Conservation (phyloP, 2,329 filamentous ascomycete genomes). For the Aphanocladium album region DNA sequence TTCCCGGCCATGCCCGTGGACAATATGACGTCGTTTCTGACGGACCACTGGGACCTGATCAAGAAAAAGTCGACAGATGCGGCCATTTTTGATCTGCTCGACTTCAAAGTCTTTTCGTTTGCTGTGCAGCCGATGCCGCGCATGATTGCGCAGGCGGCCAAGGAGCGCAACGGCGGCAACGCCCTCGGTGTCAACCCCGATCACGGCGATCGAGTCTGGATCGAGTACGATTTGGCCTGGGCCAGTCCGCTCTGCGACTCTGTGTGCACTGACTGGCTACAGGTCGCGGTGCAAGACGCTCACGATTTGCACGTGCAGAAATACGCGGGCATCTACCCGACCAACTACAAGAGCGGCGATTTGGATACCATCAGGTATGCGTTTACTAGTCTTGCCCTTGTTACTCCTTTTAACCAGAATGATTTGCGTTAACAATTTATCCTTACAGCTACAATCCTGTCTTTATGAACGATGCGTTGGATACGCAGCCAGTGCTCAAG, state of each 20-base stretch:
- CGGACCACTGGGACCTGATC: conserved; percentile 14
- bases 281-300: conserved; percentile 7
- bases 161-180: conserved; percentile 17
- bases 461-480: conserved; percentile 22
- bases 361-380: conserved; percentile 17
- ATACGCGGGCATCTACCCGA: conserved; percentile 18
- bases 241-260: conserved; percentile 18
- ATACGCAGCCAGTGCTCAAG: conserved; percentile 16
- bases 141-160: conserved; percentile 15
- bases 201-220: conserved; percentile 26
- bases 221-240: conserved; percentile 27
- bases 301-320: conserved; percentile 15
- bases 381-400: too few relatives aligned
- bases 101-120: conserved; percentile 15
- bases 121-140: conserved; percentile 19
- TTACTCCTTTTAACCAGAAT: too few relatives aligned
- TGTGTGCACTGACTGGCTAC: conserved; percentile 14
- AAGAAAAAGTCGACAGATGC: background rate
- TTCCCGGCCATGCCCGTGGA: conserved; percentile 20
- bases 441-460: conserved; percentile 19
- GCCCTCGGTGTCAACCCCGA: conserved; percentile 22
- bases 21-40: conserved; percentile 18
- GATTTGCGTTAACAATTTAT: background rate
- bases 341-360: conserved; percentile 19
- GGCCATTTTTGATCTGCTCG: conserved; percentile 4